Evolutionary conservation across 306 rosid species (phyloP), one percentile per base, ranked within the genome.

Genomic region (Dalbergia cultrata): DNA sequence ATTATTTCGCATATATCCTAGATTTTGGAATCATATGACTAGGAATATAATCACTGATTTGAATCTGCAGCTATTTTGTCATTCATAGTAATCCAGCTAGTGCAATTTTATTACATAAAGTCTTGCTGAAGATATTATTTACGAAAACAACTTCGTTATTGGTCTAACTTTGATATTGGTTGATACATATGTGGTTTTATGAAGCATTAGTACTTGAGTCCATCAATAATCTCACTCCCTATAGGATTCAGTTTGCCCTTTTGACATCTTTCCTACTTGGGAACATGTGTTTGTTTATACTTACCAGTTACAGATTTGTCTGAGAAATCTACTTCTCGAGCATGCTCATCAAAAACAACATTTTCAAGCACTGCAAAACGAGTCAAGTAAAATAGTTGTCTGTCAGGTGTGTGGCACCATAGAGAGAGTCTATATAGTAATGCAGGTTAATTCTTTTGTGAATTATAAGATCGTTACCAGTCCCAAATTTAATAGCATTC

Each of bases 401-500:
- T 33, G 71, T 64, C 56, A 64, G 72, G n/a, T 76, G 53, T 4
- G 61, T 58, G 75, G 67, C 52, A 31, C 56, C 43, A 52, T 67
- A 43, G 56, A 44, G 56, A 44, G 45, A 39, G 54, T 50, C 53
- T 37, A 35, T 44, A 26, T 47, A 7, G 16, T 52, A 33, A 59
- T 60, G 21, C 19, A 64, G 16, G 34, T 10, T 18, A 67, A 66
- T 8, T 53, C 13, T 65, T 53, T 13, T 8, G 22, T 81, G 17
- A 60, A 34, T 19, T 18, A 66, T 33, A 45, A 68, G 8, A 70
- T 10, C 45, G 63, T 58, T 86, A 90, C 92, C 94, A n/a, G 97
- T 84, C 63, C 97, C 97, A 75, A 93, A 93, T 81, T 85, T 93
- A 78, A 93, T 91, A 57, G 97, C 93, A 68, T 88, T 93, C 92